These are phyloP conservation scores for Colletotrichum phormii DNA, from an alignment of 2,329 filamentous ascomycete species.

Conservation along the genomic window DNA sequence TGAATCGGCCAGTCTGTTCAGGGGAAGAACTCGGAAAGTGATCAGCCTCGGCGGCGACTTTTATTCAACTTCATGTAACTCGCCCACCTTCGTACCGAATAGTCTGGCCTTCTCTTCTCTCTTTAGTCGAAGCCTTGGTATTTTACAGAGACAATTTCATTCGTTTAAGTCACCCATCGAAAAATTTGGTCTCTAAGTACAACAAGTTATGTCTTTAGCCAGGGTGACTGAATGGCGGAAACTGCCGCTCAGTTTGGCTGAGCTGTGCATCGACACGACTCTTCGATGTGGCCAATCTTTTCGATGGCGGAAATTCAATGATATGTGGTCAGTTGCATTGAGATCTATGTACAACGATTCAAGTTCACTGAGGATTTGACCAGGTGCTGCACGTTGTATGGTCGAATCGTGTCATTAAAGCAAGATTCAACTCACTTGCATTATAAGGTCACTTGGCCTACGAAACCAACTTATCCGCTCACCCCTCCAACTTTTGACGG, in stretches of 20 bases:
- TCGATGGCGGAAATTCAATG: constrained; percentile 87
- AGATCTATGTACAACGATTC: neutral
- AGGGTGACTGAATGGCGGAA: constrained; percentile 85
- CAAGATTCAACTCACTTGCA: constrained; percentile 85
- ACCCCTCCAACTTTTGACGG: constrained; percentile 22
- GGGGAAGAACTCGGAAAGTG: neutral
- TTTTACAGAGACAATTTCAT: neutral
- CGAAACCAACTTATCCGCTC: constrained; percentile 34
- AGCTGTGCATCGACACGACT: constrained; percentile 94
- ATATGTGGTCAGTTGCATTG: constrained; percentile 76
- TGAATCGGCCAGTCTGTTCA: constrained; percentile 18
- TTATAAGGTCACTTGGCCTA: constrained; percentile 78
- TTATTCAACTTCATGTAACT: neutral
- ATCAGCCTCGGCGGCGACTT: neutral
- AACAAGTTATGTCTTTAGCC: constrained; percentile 48
- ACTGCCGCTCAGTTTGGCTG: constrained; percentile 82
- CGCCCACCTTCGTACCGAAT: neutral
- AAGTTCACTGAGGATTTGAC: neutral
- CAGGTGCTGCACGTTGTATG: constrained; percentile 85
- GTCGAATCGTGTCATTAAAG: constrained; percentile 84
- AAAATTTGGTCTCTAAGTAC: neutral
- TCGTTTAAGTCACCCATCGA: neutral
- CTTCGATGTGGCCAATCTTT: constrained; percentile 97
- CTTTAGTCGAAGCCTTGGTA: neutral
- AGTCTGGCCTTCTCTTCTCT: neutral